Evolutionary conservation across 495 filamentous ascomycete genomes (phyloP), one percentile per base, ranked within the genome.

Genomic region (Penicillium riverlandense): DNA sequence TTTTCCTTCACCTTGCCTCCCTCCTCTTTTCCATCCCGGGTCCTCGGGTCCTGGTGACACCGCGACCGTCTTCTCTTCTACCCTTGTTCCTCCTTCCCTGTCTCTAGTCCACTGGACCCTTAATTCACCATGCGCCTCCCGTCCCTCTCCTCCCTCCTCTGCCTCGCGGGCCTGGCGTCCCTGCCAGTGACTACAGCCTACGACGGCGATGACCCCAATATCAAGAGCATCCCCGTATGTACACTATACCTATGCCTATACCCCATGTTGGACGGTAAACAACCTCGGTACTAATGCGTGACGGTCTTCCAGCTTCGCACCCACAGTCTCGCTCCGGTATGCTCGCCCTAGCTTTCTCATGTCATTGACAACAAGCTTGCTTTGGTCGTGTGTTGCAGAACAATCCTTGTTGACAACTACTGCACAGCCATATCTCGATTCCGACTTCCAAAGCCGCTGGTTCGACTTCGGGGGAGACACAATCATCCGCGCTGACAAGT

Each of bases 391-490:
- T 37, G 10, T 33, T 12, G 44, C 30, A 35, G 14, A 27, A 43
- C 42, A 29, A 43, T 16, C 49, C 37, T 45, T 44, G 45, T 59
- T 70, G 45, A 69, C 65, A 29, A 30, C 14, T 37, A 41, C 32
- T 37, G 41, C 32, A 67, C 59, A 96, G 86, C 94, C 94, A 38
- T 99, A 96, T 66, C 77, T 99, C 38, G 92, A 97, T 68, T 89
- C 88, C 45, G 94, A 99, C 65, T 90, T 97, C 82, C 88, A 95
- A 76, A 95, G 86, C 72, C 85, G 94, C 68, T 99, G 92, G 89
- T 99, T 87, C 65, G 94, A 99, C 71, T 99, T 95, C 78, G 94
- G 94, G 58, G 92, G 90, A 56, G 88, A 96, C 63, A 94, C 92
- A 6, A 80, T 99, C 52, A 75, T 97, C 58, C 84, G 94, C 38